phyloP scores from a whole-genome alignment of 2,329 filamentous ascomycete genomes.

The Fusarium nodosum region DNA sequence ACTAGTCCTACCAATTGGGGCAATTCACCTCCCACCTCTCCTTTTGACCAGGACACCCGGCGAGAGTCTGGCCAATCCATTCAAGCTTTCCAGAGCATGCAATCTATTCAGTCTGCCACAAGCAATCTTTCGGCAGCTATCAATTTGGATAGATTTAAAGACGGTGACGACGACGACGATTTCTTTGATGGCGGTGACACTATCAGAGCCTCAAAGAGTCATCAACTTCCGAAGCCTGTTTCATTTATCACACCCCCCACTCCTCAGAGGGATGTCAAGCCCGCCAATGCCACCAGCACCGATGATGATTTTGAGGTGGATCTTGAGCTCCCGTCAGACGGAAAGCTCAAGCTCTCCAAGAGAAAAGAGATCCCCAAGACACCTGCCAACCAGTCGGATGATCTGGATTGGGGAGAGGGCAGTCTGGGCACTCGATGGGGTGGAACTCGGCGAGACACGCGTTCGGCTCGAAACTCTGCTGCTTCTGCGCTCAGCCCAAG shows the following conservation, averaged over 20 bases:
- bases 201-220: slow-evolving; percentile 75
- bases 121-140: slow-evolving; percentile 61
- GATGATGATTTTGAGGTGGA: slow-evolving; percentile 80
- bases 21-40: slow-evolving; percentile 46
- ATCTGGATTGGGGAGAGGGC: slow-evolving; percentile 94
- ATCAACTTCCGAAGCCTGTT: slow-evolving; percentile 64
- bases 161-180: slow-evolving; percentile 72
- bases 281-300: slow-evolving; percentile 49
- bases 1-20: slow-evolving; percentile 64
- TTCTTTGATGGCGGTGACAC: slow-evolving; percentile 75
- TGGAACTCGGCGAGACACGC: slow-evolving; percentile 84
- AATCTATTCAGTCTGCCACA: slow-evolving; percentile 50
- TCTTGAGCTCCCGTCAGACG: slow-evolving; percentile 77
- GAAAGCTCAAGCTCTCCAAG: slow-evolving; percentile 74
- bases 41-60: slow-evolving; percentile 48
- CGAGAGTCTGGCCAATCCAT: slow-evolving; percentile 47
- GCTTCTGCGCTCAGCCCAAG: slow-evolving; percentile 92
- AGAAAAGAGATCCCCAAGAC: slow-evolving; percentile 73
- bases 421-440: slow-evolving; percentile 92
- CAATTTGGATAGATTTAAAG: slow-evolving; percentile 74
- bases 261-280: slow-evolving; percentile 60
- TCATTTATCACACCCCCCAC: slow-evolving; percentile 70
- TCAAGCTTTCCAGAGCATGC: slow-evolving; percentile 31
- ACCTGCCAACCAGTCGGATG: slow-evolving; percentile 73
- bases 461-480: slow-evolving; percentile 86